Base-by-base conservation (phyloP, 164 flowering plant species). In the Platanus orientalis region DNA sequence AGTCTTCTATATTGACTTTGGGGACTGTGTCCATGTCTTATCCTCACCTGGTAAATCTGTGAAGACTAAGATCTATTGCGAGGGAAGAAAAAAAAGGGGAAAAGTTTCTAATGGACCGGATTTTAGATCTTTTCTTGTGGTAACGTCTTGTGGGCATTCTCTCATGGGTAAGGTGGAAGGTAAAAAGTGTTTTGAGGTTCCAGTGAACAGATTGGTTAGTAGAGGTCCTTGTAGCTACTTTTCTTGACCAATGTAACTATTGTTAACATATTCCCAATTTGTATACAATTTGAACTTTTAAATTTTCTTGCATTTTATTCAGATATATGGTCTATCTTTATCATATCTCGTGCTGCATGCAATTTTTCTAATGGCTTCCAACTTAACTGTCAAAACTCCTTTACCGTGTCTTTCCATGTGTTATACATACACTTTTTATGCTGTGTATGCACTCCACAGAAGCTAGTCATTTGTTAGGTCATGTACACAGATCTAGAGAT, bases 171-270 rank as follows among this genome's bases (percentile, higher is more conserved):
- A 10, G 4, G 53, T 42, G 10, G 23, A 13, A 62, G 58, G 3
- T 27, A 13, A 17, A 30, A 61, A 21, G 62, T 21, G 36, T 26
- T 44, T 10, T 45, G 48, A 42, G 64, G 60, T 58, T 71, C 65
- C 34, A 29, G 34, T 27, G 45, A 28, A 34, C 52, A 59, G 34
- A 58, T 24, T 58, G 36, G 52, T 61, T 23, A 9, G 34, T 21
- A n/a, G 56, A 55, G 61, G 71, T 60, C 55, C 60, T 45, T 62
- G 70, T 67, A 63, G 59, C 68, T 47, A 17, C 56, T 54, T 54
- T 47, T 61, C 52, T 60, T 50, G 29, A 47, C 44, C 55, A 36
- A 47, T 60, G 61, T 47, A 57, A 56, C 56, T 40, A 42, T 69
- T 50, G n/a, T 30, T 63, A 58, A 53, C 12, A 14, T 62, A 57